Base-by-base conservation (phyloP, 2,329 filamentous ascomycete species). In the Blastomyces emzantsi region DNA sequence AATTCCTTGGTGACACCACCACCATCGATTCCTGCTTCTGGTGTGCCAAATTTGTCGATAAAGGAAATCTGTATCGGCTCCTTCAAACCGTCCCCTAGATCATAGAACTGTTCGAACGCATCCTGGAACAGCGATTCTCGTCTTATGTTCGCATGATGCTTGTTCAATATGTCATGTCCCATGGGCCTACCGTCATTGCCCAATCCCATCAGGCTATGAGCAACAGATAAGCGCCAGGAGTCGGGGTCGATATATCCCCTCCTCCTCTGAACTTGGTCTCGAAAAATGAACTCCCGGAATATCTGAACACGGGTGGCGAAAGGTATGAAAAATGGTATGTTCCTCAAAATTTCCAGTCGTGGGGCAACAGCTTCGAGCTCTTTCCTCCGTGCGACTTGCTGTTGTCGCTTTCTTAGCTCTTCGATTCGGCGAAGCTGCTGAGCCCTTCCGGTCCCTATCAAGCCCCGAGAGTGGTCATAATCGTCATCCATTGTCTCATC, bases 1-100 rank as follows among this genome's bases (percentile, higher is more conserved):
- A 99, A 99, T 71, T 99, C 94, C 70, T 99, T 99, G 1, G 93
- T 97, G 9, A 99, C 94, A 66, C 94, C 94, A 9, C 94, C 94
- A 0, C 94, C 94, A 72, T 99, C 94, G 63, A 99, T 97, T 11
- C 94, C 94, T 15, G 93, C 93, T 76, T 99, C 94, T 8, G 85
- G 82, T 1, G 88, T 85, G 65, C 89, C 90, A 69, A 96, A 99
- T 65, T 92, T 85, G 73, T 99, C 94, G 54, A 97, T 87, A 73
- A 99, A 99, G 0, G 90, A 94, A 70, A 99, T 97, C 72, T 96
- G 91, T 45, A 99, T 96, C 0, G 92, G 91, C 72, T 97, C 93
- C 73, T 97, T 97, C 63, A 99, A 77, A 0, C 87, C 88, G 17
- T 93, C 89, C 0, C 89, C 89, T 5, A 97, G 81, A 1, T 84